These are phyloP conservation scores for Mucor indicus DNA, from an alignment of 371 early-diverging fungal species.

Conservation along the genomic window DNA sequence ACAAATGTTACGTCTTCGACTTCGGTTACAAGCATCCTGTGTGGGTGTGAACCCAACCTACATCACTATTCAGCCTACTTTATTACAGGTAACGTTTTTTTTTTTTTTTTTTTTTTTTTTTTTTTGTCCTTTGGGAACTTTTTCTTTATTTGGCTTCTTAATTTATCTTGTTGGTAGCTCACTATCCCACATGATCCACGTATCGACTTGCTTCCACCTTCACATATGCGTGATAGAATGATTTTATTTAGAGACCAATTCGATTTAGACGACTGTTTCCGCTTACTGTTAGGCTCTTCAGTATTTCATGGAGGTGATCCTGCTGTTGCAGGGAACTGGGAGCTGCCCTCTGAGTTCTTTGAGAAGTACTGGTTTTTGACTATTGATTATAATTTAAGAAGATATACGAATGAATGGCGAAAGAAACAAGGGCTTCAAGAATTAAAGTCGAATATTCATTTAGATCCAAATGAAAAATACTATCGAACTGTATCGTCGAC, in stretches of 20 bases:
- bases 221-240: slow-evolving; percentile 56
- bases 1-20: slow-evolving; percentile 38
- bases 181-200: slow-evolving; percentile 55
- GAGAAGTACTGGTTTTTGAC: slow-evolving; percentile 50
- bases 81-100: slow-evolving; percentile 10
- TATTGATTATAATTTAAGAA: slow-evolving; percentile 30
- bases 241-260: slow-evolving; percentile 49
- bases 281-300: slow-evolving; percentile 35
- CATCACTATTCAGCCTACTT: not conserved
- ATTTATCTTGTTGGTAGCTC: no score
- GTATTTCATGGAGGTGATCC: slow-evolving; percentile 54
- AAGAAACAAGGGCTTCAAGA: slow-evolving; percentile 21
- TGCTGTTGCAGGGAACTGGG: slow-evolving; percentile 48
- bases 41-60: no score
- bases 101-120: no score
- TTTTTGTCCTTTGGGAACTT: no score
- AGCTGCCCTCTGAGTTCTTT: slow-evolving; percentile 51
- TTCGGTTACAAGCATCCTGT: slow-evolving; percentile 29
- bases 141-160: no score
- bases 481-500: no score
- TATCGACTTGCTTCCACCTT: slow-evolving; percentile 54
- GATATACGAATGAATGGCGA: slow-evolving; percentile 23
- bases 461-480: no score
- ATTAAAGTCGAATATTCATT: no score
- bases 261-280: slow-evolving; percentile 53